A percentile compares a stretch with the other conserved stretches of the same genome.
phyloP scores from a whole-genome alignment of 192 early-diverging fungal species.

The Entophlyctis luteolus region DNA sequence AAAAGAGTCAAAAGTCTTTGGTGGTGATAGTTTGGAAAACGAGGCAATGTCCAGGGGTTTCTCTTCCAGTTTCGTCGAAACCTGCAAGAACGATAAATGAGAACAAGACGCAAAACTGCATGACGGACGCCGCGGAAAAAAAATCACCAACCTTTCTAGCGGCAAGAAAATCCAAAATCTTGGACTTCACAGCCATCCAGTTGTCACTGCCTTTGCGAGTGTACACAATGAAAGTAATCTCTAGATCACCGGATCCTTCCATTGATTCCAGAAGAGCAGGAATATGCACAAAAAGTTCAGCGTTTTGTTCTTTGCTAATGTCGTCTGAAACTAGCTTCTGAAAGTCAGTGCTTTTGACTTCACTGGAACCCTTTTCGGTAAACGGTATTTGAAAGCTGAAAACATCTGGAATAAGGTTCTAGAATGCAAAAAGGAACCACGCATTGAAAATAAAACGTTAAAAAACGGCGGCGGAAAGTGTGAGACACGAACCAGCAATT shows the following conservation, averaged over 20 bases:
- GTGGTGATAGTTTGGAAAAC: slow-evolving; percentile 46
- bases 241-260: slow-evolving; percentile 5
- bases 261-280: neutral
- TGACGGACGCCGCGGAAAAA: too few relatives aligned
- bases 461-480: neutral
- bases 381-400: slow-evolving; percentile 50
- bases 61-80: slow-evolving; percentile 1
- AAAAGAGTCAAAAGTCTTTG: slow-evolving; percentile 51
- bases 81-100: neutral
- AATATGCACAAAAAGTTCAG: slow-evolving; percentile 34
- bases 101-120: neutral
- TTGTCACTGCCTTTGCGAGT: slow-evolving; percentile 26
- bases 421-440: neutral
- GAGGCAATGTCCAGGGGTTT: slow-evolving; percentile 17
- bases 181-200: slow-evolving; percentile 36
- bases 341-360: slow-evolving; percentile 52
- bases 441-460: neutral
- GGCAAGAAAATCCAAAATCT: slow-evolving; percentile 37
- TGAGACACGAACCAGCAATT: slow-evolving; percentile 47
- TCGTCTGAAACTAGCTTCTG: slow-evolving; percentile 2
- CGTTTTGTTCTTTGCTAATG: slow-evolving; percentile 25
- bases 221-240: slow-evolving; percentile 38
- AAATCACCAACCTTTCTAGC: slow-evolving; percentile 37
- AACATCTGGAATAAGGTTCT: slow-evolving; percentile 56
- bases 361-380: slow-evolving; percentile 29